phyloP scores from a whole-genome alignment of 2,329 filamentous ascomycete genomes.

The Cryoendolithus antarcticus region DNA sequence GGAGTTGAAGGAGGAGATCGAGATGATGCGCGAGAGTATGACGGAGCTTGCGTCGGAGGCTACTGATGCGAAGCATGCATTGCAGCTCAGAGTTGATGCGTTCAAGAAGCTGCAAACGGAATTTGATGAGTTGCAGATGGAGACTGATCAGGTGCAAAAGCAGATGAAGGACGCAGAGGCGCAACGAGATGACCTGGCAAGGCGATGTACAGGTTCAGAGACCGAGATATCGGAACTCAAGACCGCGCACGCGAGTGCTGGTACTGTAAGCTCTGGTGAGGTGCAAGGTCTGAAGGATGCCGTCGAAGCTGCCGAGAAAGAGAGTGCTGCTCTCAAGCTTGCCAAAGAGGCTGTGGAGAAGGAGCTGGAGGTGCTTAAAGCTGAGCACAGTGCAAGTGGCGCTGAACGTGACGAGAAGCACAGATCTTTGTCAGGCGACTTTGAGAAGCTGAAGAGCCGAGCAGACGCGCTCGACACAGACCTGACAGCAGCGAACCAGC shows the following conservation, averaged over 20 bases:
- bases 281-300: conserved; percentile 35
- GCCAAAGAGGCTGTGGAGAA: conserved; percentile 58
- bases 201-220: conserved; percentile 38
- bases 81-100: conserved; percentile 14
- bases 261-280: conserved; percentile 39
- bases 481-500: conserved; percentile 69
- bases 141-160: conserved; percentile 11
- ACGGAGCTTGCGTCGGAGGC: conserved; percentile 16
- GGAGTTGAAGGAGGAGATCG: conserved; percentile 12
- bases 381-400: conserved; percentile 32
- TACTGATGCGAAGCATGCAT: conserved; percentile 20
- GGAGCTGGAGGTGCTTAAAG: conserved; percentile 49
- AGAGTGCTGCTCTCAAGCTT: conserved; percentile 46
- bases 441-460: conserved; percentile 60
- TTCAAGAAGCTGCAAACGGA: conserved; percentile 18
- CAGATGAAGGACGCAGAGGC: conserved; percentile 17
- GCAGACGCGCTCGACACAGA: conserved; percentile 65
- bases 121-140: conserved; percentile 13
- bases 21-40: conserved; percentile 14
- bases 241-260: conserved; percentile 13
- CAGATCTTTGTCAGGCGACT: conserved; percentile 48
- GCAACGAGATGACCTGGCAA: conserved; percentile 12
- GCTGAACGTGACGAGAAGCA: conserved; percentile 40
- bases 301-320: conserved; percentile 39
- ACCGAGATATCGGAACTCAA: conserved; percentile 45